phyloP scores from a whole-genome alignment of 148 eudicot species.

The Gaultheria prostrata region DNA sequence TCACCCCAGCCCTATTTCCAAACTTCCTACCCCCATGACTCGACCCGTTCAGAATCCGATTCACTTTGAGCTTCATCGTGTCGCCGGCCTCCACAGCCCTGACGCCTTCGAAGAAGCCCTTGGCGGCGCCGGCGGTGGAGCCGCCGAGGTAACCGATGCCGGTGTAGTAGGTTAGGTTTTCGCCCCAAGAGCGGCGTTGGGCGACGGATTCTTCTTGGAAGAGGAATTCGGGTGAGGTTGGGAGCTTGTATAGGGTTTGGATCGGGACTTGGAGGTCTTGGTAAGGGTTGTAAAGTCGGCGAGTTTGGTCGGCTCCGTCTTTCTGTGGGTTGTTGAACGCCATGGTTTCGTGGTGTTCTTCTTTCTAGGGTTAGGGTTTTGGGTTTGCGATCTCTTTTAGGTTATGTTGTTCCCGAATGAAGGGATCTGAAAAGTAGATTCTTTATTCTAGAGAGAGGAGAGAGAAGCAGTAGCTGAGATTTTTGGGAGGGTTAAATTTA shows the following conservation, averaged over 20 bases:
- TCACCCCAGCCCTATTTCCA: constrained; percentile 72
- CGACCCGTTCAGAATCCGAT: constrained; percentile 62
- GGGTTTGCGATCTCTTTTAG: neutral
- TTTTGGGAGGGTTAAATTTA: neutral
- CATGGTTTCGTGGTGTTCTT: neutral
- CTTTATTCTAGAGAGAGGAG: constrained; percentile 1
- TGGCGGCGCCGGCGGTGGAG: constrained; percentile 54
- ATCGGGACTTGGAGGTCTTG: constrained; percentile 59
- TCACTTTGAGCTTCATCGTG: constrained; percentile 57
- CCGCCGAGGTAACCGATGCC: constrained; percentile 73
- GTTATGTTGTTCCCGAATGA: neutral
- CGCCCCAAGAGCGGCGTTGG: constrained; percentile 86
- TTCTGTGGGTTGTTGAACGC: neutral
- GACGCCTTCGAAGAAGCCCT: constrained; percentile 50
- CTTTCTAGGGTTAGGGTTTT: neutral
- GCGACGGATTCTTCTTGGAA: constrained; percentile 73
- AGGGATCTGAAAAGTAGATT: neutral
- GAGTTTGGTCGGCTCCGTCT: constrained; percentile 19
- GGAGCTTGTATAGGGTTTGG: constrained; percentile 69
- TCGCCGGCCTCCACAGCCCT: constrained; percentile 57
- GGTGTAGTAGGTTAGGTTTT: constrained; percentile 83
- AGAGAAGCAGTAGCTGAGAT: neutral
- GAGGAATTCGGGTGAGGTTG: constrained; percentile 74
- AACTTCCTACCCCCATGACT: constrained; percentile 61
- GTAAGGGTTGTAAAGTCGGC: constrained; percentile 78